Base-by-base conservation (phyloP, 1,139 yeast species). In the Williopsis jadinii region DNA sequence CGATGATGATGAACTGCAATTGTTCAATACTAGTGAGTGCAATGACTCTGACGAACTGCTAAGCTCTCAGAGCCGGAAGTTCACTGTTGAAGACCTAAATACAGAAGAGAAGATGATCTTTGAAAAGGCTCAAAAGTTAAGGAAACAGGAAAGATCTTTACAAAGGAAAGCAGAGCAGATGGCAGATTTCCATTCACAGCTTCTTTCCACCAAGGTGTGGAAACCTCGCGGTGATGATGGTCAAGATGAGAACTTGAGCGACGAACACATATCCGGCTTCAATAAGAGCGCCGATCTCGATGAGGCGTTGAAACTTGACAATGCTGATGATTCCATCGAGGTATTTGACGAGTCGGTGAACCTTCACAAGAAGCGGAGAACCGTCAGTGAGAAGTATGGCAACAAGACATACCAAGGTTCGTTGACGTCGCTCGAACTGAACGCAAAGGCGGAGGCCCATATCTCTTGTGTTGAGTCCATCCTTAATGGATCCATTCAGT, bases 401-500 rank as follows among this genome's bases (percentile, higher is more conserved):
- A 48, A 26, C 5, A 32, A 30, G 10, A 35, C 33, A 2, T 50
- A 38, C 19, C 45, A 46, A 6, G 48, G 48, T 1, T 30, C 46
- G 1, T 36, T 61, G 11, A 47, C 48, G 13, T 45, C 53, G 9
- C 40, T 41, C 1, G 64, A 62, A 32, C 39, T 69, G 12, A 41
- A 53, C 8, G 36, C 42, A 0, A 59, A 66, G 38, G 63, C 66
- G 1, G 50, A 58, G 24, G 55, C 57, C 9, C 62, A 68, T 42
- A 43, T 69, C 12, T 44, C 49, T 2, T 42, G 69, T 1, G 60
- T 79, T 0, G 68, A 69, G 1, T 56, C 61, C 26, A 66, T 81
- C 10, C 57, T 81, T 9, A 54, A 62, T 2, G 82, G 78, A 1
- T 49, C 61, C 11, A 50, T 54, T 1, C 60, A 65, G 11, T 78